These are phyloP conservation scores for Parascedosporium putredinis DNA, from an alignment of 2,329 filamentous ascomycete species.

Conservation along the genomic window DNA sequence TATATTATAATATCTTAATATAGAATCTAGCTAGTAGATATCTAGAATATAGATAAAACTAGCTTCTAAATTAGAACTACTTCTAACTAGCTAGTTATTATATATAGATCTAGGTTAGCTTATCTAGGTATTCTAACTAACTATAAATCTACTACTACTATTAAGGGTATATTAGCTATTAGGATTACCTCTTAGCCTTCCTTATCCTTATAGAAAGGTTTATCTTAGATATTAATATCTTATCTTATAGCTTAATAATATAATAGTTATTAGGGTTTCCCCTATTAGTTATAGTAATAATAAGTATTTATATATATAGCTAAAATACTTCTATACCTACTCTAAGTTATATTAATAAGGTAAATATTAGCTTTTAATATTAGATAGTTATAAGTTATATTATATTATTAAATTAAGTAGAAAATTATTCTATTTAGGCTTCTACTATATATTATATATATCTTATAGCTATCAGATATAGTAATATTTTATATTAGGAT, in stretches of 20 bases:
- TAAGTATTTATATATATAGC: slow-evolving; percentile 1
- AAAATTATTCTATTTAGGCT: slow-evolving; percentile 8
- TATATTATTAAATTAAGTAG: neutral
- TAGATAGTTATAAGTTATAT: slow-evolving; percentile 8
- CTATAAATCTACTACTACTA: neutral
- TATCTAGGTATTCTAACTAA: neutral
- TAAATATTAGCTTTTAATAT: slow-evolving; percentile 4
- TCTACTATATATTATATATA: slow-evolving; percentile 5
- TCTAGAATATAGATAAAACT: slow-evolving; percentile 9
- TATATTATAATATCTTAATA: neutral
- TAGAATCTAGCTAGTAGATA: slow-evolving; percentile 3
- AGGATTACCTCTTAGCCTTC: neutral
- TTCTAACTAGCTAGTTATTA: neutral
- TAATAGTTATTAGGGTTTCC: neutral
- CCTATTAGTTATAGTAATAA: slow-evolving; percentile 5
- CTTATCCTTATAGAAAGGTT: neutral
- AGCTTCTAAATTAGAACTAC: slow-evolving; percentile 1
- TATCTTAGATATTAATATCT: neutral
- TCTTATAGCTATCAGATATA: slow-evolving; percentile 7
- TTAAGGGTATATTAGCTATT: neutral
- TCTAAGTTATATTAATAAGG: neutral
- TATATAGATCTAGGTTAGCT: neutral
- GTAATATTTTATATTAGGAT: slow-evolving; percentile 6
- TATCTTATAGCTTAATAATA: neutral
- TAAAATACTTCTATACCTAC: slow-evolving; percentile 7